Conservation (phyloP, 2,329 filamentous ascomycete species). For the Penicillium sp. region DNA sequence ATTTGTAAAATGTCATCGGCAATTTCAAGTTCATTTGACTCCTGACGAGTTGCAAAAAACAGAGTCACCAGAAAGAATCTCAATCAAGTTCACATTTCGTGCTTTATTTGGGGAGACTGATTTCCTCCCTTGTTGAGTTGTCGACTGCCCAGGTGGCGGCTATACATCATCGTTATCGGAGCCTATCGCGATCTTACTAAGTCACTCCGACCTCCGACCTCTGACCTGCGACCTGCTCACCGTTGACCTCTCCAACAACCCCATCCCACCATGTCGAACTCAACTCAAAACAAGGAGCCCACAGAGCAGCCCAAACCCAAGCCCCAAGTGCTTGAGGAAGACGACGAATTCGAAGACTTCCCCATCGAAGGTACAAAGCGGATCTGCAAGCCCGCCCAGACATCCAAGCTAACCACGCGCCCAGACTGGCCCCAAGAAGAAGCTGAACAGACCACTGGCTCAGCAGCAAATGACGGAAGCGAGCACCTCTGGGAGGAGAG, state of each 20-base stretch:
- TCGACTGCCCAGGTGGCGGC: too few relatives aligned
- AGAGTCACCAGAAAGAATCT: too few relatives aligned
- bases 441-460: slow-evolving; percentile 66
- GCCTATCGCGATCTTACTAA: slow-evolving; percentile 15
- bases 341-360: slow-evolving; percentile 99
- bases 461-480: slow-evolving; percentile 55
- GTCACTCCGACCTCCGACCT: slow-evolving; percentile 14
- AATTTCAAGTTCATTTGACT: too few relatives aligned
- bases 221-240: slow-evolving; percentile 6
- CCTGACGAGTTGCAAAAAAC: too few relatives aligned
- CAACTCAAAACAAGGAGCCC: slow-evolving; percentile 38
- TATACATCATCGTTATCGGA: slow-evolving; percentile 9
- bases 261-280: slow-evolving; percentile 49
- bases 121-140: too few relatives aligned
- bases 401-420: slow-evolving; percentile 3
- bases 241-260: slow-evolving; percentile 7
- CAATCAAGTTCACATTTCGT: too few relatives aligned
- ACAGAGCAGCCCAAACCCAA: slow-evolving; percentile 60
- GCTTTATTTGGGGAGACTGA: too few relatives aligned
- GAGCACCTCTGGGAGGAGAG: slow-evolving; percentile 98
- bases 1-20: too few relatives aligned
- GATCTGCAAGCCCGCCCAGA: background rate
- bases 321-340: slow-evolving; percentile 79
- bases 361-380: slow-evolving; percentile 78
- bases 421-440: slow-evolving; percentile 92